A percentile compares a stretch with the other conserved stretches of the same genome.
Evolutionary conservation across 257 asterid species (phyloP).

Genomic region (Misopates orontium): DNA sequence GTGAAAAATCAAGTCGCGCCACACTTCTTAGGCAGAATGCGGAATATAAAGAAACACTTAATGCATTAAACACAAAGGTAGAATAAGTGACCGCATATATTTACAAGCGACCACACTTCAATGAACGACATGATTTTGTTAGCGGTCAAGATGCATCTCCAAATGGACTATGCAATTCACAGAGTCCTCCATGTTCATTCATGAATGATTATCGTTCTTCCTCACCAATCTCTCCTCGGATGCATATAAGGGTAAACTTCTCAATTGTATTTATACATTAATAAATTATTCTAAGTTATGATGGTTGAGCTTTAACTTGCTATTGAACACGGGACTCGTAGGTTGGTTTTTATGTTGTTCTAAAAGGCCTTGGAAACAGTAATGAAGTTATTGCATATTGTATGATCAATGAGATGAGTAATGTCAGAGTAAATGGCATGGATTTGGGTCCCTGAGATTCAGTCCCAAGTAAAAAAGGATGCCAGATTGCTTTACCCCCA

Average conservation of each 20-base stretch:
- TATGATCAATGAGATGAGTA: not conserved
- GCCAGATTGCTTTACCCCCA: not conserved
- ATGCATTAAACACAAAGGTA: not conserved
- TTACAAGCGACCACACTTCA: not conserved
- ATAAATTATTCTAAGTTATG: not conserved
- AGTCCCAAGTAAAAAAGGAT: not conserved
- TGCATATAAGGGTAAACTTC: not conserved
- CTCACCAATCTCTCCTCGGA: not conserved
- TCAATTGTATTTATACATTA: not conserved
- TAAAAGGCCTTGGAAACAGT: not conserved
- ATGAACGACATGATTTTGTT: not conserved
- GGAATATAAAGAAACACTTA: not conserved
- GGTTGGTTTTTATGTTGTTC: constrained; percentile 6
- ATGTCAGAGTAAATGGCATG: constrained; percentile 6
- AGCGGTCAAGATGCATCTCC: not conserved
- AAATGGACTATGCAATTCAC: not conserved
- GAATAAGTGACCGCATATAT: not conserved
- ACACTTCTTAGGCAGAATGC: not conserved
- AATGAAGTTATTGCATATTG: not conserved
- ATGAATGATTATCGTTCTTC: not conserved
- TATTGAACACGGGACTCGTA: not conserved
- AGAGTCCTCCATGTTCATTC: not conserved
- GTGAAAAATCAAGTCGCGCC: not conserved
- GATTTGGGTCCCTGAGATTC: not conserved
- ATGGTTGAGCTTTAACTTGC: not conserved